Conservation (phyloP, 768 basidiomycete genomes). For the Rhodosporidiobolus odoratus region DNA sequence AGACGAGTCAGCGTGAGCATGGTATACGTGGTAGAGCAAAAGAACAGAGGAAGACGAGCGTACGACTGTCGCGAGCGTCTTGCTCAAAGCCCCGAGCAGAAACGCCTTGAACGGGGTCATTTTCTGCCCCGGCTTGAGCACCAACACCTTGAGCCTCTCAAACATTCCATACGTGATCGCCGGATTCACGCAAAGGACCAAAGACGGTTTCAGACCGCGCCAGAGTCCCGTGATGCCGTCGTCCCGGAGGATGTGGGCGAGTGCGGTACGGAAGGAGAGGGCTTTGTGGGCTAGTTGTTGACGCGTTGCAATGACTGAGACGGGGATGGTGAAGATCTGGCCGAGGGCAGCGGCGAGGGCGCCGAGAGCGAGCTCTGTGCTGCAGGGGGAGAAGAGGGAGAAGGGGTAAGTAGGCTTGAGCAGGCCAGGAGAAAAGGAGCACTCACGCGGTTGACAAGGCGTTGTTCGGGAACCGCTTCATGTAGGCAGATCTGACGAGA, state of each 20-base stretch:
- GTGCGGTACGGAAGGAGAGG: conserved; percentile 70
- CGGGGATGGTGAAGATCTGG: conserved; percentile 97
- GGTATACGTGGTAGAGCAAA: background rate
- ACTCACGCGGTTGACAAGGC: conserved; percentile 40
- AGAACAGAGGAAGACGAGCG: conserved; percentile 49
- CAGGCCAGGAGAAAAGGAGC: background rate
- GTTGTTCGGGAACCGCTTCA: conserved; percentile 65
- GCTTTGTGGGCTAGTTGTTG: conserved; percentile 69
- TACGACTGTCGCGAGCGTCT: conserved; percentile 91
- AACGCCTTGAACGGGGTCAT: conserved; percentile 75
- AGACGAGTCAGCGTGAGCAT: background rate
- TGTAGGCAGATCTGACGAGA: conserved; percentile 75
- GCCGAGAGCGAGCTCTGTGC: conserved; percentile 71
- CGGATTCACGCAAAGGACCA: conserved; percentile 95
- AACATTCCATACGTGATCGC: conserved; percentile 87
- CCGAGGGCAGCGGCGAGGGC: conserved; percentile 89
- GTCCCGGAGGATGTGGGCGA: conserved; percentile 77
- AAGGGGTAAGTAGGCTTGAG: conserved; percentile 12
- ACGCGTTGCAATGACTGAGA: conserved; percentile 92
- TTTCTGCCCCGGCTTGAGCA: conserved; percentile 56
- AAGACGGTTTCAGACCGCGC: conserved; percentile 83
- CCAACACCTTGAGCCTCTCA: conserved; percentile 75
- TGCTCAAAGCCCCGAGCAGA: conserved; percentile 81
- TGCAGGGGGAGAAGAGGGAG: conserved; percentile 26
- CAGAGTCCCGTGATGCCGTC: conserved; percentile 75